Percentiles rank a stretch among this genome's conserved stretches.
These are phyloP conservation scores for Elsinoe australis DNA, from an alignment of 2,329 filamentous ascomycete genomes.

Conservation along the genomic window DNA sequence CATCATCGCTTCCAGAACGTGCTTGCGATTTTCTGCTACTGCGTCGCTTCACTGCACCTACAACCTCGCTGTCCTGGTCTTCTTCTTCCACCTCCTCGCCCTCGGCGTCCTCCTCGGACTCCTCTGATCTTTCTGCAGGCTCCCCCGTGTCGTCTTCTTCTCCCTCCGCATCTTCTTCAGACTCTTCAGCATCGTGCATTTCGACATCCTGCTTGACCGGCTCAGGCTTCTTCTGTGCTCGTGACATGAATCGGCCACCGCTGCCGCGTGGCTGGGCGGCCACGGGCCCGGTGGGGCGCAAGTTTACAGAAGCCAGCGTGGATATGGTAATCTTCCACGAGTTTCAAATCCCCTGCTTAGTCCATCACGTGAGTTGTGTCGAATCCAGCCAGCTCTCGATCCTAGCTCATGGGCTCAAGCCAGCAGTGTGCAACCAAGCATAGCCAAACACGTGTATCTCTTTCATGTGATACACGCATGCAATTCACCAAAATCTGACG, in stretches of 20 bases:
- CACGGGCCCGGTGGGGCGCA: constrained; percentile 29
- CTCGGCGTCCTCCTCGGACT: constrained; percentile 45
- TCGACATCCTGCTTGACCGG: constrained; percentile 26
- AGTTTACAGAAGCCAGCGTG: constrained; percentile 28
- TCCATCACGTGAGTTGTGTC: neutral
- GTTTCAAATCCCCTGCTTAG: no score
- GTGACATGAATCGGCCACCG: constrained; percentile 16
- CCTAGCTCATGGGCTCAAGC: neutral
- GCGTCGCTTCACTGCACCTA: constrained; percentile 33
- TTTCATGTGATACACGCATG: neutral
- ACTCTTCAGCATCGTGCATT: constrained; percentile 27
- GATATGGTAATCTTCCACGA: no score
- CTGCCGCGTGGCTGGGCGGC: constrained; percentile 29
- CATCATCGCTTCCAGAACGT: constrained; percentile 28
- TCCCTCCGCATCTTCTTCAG: constrained; percentile 45
- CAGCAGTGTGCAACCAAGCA: neutral
- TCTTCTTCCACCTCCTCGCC: constrained; percentile 53
- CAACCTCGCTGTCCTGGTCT: constrained; percentile 38
- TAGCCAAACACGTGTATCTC: neutral
- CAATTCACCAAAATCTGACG: neutral
- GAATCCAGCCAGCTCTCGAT: no score
- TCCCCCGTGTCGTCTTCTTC: constrained; percentile 44
- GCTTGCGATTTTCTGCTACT: constrained; percentile 21
- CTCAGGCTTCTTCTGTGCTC: constrained; percentile 20
- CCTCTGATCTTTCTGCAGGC: constrained; percentile 36